Conservation (phyloP, 2,329 filamentous ascomycete genomes). For the Pseudogymnoascus sp. region DNA sequence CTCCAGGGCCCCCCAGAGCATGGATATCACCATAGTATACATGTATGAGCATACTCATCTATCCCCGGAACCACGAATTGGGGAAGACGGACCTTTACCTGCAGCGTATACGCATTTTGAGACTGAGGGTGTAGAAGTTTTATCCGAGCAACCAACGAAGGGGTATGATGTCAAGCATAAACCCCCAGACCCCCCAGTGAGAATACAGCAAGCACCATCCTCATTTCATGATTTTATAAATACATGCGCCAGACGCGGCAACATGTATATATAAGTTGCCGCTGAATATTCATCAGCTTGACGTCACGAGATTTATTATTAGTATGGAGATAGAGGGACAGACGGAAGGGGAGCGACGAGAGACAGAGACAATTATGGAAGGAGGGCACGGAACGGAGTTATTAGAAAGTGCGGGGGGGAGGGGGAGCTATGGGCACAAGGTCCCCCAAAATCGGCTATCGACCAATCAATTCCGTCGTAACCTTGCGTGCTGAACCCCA, state of each 20-base stretch:
- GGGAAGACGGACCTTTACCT: background rate
- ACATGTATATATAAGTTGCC: background rate
- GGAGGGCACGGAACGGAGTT: background rate
- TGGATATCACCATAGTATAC: background rate
- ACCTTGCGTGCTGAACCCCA: constrained; percentile 5
- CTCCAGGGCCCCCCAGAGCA: background rate
- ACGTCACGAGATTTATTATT: background rate
- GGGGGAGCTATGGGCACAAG: background rate
- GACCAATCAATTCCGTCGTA: background rate
- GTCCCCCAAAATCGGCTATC: constrained; percentile 1
- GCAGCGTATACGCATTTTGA: background rate
- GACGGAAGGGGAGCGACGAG: background rate
- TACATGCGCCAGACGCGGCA: background rate
- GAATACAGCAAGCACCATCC: background rate
- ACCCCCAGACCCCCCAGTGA: background rate
- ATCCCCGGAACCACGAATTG: background rate
- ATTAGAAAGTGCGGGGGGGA: constrained; percentile 1
- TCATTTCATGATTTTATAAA: background rate
- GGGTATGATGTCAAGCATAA: background rate
- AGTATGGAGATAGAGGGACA: background rate
- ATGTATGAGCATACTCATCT: background rate
- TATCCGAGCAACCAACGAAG: background rate
- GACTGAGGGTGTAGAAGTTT: background rate
- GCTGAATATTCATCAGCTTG: background rate
- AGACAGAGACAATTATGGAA: background rate